Conservation (phyloP, 2,329 filamentous ascomycete species). For the Aureobasidium sp. region DNA sequence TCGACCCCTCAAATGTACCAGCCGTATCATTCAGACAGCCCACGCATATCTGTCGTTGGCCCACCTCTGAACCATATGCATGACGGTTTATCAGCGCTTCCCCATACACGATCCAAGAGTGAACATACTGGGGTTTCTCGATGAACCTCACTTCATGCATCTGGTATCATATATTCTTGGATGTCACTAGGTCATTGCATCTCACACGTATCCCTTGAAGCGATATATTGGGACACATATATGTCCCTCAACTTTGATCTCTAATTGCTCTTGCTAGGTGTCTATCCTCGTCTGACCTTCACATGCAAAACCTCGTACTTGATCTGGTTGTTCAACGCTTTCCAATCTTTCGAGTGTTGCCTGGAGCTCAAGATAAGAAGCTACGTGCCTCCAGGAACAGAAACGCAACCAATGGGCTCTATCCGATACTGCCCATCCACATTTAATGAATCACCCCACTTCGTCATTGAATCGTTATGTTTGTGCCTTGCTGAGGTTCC, state of each 20-base stretch:
- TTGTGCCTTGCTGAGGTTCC: too few relatives aligned
- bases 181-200: not conserved
- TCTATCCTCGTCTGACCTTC: not conserved
- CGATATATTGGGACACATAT: not conserved
- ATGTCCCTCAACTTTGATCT: not conserved
- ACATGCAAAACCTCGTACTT: not conserved
- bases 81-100: conserved; percentile 9
- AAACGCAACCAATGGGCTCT: not conserved
- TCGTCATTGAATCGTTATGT: too few relatives aligned
- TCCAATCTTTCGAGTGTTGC: not conserved
- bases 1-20: not conserved
- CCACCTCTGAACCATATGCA: not conserved
- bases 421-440: not conserved
- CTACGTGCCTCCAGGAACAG: not conserved
- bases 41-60: not conserved
- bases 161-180: not conserved
- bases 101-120: not conserved
- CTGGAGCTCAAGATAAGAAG: not conserved
- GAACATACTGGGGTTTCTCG: not conserved
- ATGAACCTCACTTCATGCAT: not conserved
- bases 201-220: not conserved
- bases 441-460: too few relatives aligned
- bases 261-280: not conserved
- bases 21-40: not conserved
- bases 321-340: not conserved